phyloP scores from a whole-genome alignment of 2,329 filamentous ascomycete genomes.

The Fusarium newnesense region DNA sequence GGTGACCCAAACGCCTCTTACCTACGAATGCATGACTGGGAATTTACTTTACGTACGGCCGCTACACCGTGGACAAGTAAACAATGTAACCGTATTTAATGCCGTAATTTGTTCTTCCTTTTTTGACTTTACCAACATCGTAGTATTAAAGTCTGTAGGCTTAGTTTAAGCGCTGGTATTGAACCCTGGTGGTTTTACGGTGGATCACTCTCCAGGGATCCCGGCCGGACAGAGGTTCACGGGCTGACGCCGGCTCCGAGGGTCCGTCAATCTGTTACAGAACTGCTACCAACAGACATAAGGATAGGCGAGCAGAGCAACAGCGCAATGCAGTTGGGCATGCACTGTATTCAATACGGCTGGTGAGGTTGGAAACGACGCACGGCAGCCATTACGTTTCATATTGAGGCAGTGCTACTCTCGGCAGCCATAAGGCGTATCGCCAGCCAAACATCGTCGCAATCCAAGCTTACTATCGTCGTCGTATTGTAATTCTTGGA shows the following conservation, averaged over 20 bases:
- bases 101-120: background rate
- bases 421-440: background rate
- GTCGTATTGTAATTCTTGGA: background rate
- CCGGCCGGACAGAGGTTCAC: slow-evolving; percentile 27
- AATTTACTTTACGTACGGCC: background rate
- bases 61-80: background rate
- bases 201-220: slow-evolving; percentile 20
- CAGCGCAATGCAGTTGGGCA: background rate
- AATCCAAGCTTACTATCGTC: background rate
- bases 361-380: background rate
- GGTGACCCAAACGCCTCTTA: slow-evolving; percentile 15
- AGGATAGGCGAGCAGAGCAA: background rate
- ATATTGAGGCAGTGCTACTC: slow-evolving; percentile 13
- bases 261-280: slow-evolving; percentile 17
- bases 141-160: background rate
- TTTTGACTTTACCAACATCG: background rate
- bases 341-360: background rate
- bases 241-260: slow-evolving; percentile 27
- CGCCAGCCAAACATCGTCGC: background rate
- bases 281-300: background rate
- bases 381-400: slow-evolving; percentile 1
- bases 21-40: background rate
- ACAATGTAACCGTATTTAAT: background rate
- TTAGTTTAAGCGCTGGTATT: background rate
- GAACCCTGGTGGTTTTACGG: slow-evolving; percentile 4